phyloP scores from a whole-genome alignment of 306 rosid species.

The Acacia confusa region DNA sequence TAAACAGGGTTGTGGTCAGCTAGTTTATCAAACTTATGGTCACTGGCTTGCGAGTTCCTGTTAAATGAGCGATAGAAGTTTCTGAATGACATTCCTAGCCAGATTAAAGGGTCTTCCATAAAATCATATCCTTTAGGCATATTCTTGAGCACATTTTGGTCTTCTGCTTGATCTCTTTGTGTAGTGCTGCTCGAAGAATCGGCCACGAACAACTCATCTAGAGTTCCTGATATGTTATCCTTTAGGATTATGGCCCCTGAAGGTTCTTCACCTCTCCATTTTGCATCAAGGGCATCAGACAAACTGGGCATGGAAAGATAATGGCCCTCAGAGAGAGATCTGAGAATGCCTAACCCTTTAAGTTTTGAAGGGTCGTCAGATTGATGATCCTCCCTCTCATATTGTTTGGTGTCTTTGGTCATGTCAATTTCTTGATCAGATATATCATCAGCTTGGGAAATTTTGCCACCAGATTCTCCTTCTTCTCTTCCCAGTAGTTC shows the following conservation, averaged over 20 bases:
- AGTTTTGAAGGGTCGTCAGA: conserved; percentile 37
- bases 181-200: conserved; percentile 45
- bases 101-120: conserved; percentile 63
- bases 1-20: conserved; percentile 64
- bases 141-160: conserved; percentile 44
- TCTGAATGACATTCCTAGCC: conserved; percentile 73
- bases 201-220: conserved; percentile 43
- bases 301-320: conserved; percentile 52
- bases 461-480: conserved; percentile 33
- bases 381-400: conserved; percentile 41
- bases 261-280: conserved; percentile 75
- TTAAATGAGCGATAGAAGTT: conserved; percentile 69
- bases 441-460: conserved; percentile 34
- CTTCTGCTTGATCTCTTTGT: conserved; percentile 48
- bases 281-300: conserved; percentile 85
- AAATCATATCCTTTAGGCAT: conserved; percentile 46
- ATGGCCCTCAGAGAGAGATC: conserved; percentile 73
- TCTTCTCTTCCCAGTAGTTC: not conserved
- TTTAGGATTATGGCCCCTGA: conserved; percentile 46
- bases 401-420: conserved; percentile 15
- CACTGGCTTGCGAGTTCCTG: conserved; percentile 52
- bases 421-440: conserved; percentile 37
- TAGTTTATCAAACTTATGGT: conserved; percentile 57
- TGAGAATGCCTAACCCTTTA: conserved; percentile 43
- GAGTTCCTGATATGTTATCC: conserved; percentile 37